A percentile compares a stretch with the other conserved stretches of the same genome.
Evolutionary conservation across 768 basidiomycete species (phyloP).

Genomic region (Mycena rosella): DNA sequence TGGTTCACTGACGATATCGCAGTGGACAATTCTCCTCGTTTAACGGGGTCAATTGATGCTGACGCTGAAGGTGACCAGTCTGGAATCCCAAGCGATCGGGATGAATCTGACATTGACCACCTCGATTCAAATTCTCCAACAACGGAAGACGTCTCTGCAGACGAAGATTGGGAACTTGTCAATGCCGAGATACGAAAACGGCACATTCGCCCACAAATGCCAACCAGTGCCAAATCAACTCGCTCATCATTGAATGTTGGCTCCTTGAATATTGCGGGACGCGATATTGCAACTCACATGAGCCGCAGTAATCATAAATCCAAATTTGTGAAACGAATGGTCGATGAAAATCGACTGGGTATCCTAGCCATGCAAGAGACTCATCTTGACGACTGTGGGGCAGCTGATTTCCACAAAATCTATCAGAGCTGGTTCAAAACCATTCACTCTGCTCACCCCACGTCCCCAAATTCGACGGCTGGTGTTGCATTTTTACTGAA

Average conservation of each 20-base stretch:
- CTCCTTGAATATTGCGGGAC: conserved; percentile 36
- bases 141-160: background rate
- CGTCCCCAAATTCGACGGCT: background rate
- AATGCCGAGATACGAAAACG: background rate
- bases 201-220: background rate
- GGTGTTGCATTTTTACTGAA: conserved; percentile 2
- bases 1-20: conserved; percentile 9
- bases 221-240: background rate
- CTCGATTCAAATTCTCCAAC: conserved; percentile 2
- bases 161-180: background rate
- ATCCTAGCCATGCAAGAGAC: conserved; percentile 35
- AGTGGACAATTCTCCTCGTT: background rate
- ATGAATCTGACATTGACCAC: background rate
- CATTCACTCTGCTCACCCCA: background rate
- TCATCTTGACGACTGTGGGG: background rate
- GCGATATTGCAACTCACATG: background rate
- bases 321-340: conserved; percentile 25
- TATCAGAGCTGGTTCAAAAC: background rate
- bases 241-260: conserved; percentile 21
- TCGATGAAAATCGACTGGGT: conserved; percentile 32
- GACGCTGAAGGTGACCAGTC: too few relatives aligned
- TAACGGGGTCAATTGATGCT: too few relatives aligned
- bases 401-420: background rate
- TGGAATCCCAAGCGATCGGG: too few relatives aligned
- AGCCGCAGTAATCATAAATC: conserved; percentile 35